Conservation (phyloP, 805 yeast species). For the Schwanniomyces yamadae region DNA sequence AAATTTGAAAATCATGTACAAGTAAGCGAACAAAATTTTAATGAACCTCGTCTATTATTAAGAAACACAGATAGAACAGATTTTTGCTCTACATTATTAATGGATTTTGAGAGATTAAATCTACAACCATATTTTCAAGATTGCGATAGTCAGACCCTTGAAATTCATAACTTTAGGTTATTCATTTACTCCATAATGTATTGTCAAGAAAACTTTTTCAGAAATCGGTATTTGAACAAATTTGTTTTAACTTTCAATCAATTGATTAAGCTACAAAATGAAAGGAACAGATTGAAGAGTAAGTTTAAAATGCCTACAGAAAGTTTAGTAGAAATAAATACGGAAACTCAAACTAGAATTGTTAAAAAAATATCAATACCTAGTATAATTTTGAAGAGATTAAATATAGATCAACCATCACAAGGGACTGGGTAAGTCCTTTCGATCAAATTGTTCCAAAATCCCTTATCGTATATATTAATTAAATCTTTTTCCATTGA, state of each 20-base stretch:
- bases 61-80: slow-evolving; percentile 1
- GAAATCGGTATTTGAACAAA: not conserved
- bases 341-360: slow-evolving; percentile 1
- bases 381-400: slow-evolving; percentile 13
- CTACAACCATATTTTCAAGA: not conserved
- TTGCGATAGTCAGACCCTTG: no score
- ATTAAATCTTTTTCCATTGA: slow-evolving; percentile 30
- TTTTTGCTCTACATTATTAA: not conserved
- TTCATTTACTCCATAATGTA: slow-evolving; percentile 11
- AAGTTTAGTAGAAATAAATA: not conserved
- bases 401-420: slow-evolving; percentile 7
- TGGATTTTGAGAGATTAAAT: slow-evolving; percentile 4
- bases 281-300: slow-evolving; percentile 7
- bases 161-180: slow-evolving; percentile 8
- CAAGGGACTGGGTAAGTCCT: slow-evolving; percentile 17
- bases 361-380: slow-evolving; percentile 12
- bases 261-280: slow-evolving; percentile 7
- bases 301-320: slow-evolving; percentile 10
- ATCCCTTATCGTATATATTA: slow-evolving; percentile 53
- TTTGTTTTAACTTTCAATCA: not conserved
- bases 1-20: no score
- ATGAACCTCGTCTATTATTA: no score
- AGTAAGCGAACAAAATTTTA: no score
- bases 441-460: slow-evolving; percentile 38
- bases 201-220: slow-evolving; percentile 12